Evolutionary conservation across 2,329 filamentous ascomycete genomes (phyloP), one percentile per base, ranked within the genome.

Genomic region (Scortechinia acanthostroma): DNA sequence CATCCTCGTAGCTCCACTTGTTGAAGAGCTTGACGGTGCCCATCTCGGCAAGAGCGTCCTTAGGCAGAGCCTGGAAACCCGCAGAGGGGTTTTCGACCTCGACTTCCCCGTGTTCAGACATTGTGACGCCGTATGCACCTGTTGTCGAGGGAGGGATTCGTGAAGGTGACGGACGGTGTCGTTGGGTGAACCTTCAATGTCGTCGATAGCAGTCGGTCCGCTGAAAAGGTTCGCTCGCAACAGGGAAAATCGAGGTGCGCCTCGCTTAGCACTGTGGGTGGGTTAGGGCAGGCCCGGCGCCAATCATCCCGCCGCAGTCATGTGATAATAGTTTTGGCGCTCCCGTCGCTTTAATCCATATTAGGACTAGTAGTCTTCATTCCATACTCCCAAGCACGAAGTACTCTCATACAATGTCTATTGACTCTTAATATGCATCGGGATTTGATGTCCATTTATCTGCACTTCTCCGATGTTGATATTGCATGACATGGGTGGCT

Each of bases 1-100:
- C 91, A 40, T 40, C 35, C 70, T 93, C 93, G 76, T 97, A 98
- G 75, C 75, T 84, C 74, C 91, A 95, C 76, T 94, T 95, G 85
- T 93, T 94, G 83, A 95, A 95, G 63, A 95, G 82, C 86, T 95
- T 95, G 71, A 93, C 80, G 74, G 79, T 85, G 73, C 90, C 91
- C 74, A 93, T 83, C 76, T 95, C 88, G 63, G 83, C 77, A 64
- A 82, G 77, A 67, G 95, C 86, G 58, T 95, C 90, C 84, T 94
- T 95, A 73, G 91, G 90, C 58, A 96, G 86, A 69, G 90, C 81
- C 66, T 80, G 74, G 74, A 82, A 86, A 72, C 80, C 77, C 67
- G 76, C 74, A 65, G 80, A 77, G n/a, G 25, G 25, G 76, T 74
- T 80, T 71, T 88, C 86, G 72, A 93, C 86, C 79, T 95, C 89